Evolutionary conservation across 257 asterid genomes (phyloP).

Genomic region (Paraleonurus japonicus): DNA sequence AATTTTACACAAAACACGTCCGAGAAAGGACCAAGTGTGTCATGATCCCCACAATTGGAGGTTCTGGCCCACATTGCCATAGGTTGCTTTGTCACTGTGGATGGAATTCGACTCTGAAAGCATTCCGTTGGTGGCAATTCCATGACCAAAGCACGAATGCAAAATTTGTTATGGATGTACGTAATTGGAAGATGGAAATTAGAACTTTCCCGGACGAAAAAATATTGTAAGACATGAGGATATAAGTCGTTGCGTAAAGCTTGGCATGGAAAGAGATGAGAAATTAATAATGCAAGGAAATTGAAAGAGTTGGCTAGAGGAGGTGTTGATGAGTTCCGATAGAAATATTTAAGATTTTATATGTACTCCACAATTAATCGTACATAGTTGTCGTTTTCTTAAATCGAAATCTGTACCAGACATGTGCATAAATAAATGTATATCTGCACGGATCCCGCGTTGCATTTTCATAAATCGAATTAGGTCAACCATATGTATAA

Average conservation of each 20-base stretch:
- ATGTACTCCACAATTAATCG: neutral
- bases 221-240: constrained; percentile 13
- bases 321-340: constrained; percentile 31
- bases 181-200: constrained; percentile 29
- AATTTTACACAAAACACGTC: constrained; percentile 2
- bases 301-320: constrained; percentile 22
- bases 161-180: constrained; percentile 29
- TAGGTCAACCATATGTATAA: no score
- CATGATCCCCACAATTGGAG: constrained; percentile 36
- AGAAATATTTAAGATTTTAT: constrained; percentile 27
- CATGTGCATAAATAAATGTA: no score
- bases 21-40: constrained; percentile 25
- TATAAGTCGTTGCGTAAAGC: constrained; percentile 11
- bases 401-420: no score
- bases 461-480: no score
- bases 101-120: constrained; percentile 39
- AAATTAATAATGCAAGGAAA: constrained; percentile 16
- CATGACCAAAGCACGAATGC: constrained; percentile 34
- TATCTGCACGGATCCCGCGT: no score
- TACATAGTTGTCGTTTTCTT: no score
- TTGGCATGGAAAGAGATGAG: constrained; percentile 22
- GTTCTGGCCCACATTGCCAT: constrained; percentile 23
- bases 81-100: constrained; percentile 36
- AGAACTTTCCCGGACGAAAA: neutral
- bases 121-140: constrained; percentile 34